A percentile compares a stretch with the other conserved stretches of the same genome.
Evolutionary conservation across 129 eudicot species (phyloP).

Genomic region (Tagetes erecta): DNA sequence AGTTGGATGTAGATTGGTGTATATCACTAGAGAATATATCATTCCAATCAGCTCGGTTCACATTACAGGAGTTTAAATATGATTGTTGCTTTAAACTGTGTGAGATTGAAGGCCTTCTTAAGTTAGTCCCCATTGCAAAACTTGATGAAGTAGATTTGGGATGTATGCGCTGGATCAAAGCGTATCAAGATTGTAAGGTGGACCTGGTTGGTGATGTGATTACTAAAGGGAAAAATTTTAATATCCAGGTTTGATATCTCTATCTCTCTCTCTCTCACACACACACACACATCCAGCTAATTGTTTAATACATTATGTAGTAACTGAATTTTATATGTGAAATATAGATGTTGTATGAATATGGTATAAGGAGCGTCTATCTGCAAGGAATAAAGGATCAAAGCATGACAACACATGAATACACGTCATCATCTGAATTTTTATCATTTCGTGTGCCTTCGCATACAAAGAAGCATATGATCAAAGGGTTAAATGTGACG

Average conservation of each 20-base stretch:
- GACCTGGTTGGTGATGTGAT: neutral
- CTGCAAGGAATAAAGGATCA: slow-evolving; percentile 21
- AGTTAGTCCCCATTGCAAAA: too few species aligned
- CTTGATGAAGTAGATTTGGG: too few species aligned
- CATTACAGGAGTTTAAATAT: neutral
- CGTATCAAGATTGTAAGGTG: slow-evolving; percentile 9
- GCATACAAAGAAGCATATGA: neutral
- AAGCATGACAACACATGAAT: neutral
- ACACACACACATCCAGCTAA: neutral
- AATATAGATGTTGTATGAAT: slow-evolving; percentile 19
- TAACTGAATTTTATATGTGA: neutral
- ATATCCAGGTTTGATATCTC: neutral
- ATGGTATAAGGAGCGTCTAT: slow-evolving; percentile 17
- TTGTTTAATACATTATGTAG: neutral
- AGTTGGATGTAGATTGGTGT: slow-evolving; percentile 1
- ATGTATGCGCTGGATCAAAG: slow-evolving; percentile 10
- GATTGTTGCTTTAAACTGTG: too few species aligned
- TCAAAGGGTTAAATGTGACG: slow-evolving; percentile 4
- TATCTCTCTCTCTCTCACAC: neutral
- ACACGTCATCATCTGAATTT: neutral
- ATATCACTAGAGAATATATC: neutral
- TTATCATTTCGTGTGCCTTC: slow-evolving; percentile 3
- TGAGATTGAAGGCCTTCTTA: too few species aligned
- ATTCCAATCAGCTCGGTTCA: slow-evolving; percentile 2
- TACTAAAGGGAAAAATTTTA: neutral